Evolutionary conservation across 345 rosid genomes (phyloP).

Genomic region (Streptanthus diversifolius): DNA sequence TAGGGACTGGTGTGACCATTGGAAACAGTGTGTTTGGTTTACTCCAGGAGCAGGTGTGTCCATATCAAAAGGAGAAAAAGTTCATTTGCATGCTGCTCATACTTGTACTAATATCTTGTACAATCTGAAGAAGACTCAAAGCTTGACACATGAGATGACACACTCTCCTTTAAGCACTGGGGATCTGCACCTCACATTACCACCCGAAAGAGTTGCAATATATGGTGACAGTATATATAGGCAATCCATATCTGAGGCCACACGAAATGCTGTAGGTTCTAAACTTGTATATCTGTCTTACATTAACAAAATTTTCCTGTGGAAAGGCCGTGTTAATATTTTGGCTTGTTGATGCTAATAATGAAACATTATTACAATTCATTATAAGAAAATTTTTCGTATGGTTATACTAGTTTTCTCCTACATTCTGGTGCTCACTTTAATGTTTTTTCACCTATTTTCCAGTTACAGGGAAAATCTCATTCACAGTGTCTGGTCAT

Average conservation of each 20-base stretch:
- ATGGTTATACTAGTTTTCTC: neutral
- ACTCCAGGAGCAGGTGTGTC: conserved; percentile 53
- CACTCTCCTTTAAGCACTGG: conserved; percentile 24
- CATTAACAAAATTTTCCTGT: neutral
- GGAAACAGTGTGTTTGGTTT: conserved; percentile 98
- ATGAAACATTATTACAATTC: neutral
- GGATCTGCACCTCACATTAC: conserved; percentile 53
- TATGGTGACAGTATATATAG: conserved; percentile 76
- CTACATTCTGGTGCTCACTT: neutral
- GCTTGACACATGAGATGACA: conserved; percentile 27
- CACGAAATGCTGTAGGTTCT: conserved; percentile 58
- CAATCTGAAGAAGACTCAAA: conserved; percentile 42
- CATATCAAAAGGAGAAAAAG: conserved; percentile 52
- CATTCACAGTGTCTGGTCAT: conserved; percentile 57
- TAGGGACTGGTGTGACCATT: conserved; percentile 88
- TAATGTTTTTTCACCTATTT: conserved; percentile 23
- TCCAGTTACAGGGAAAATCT: conserved; percentile 64
- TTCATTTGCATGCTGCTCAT: conserved; percentile 62
- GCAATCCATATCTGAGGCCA: conserved; percentile 49
- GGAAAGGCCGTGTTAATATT: neutral
- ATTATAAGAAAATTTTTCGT: neutral
- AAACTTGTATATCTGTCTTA: conserved; percentile 32
- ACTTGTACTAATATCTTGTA: conserved; percentile 59
- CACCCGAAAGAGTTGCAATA: conserved; percentile 73
- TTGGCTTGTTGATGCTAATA: conserved; percentile 3